Base-by-base conservation (phyloP, 2,329 filamentous ascomycete species). In the Pezizomycotina sp. region DNA sequence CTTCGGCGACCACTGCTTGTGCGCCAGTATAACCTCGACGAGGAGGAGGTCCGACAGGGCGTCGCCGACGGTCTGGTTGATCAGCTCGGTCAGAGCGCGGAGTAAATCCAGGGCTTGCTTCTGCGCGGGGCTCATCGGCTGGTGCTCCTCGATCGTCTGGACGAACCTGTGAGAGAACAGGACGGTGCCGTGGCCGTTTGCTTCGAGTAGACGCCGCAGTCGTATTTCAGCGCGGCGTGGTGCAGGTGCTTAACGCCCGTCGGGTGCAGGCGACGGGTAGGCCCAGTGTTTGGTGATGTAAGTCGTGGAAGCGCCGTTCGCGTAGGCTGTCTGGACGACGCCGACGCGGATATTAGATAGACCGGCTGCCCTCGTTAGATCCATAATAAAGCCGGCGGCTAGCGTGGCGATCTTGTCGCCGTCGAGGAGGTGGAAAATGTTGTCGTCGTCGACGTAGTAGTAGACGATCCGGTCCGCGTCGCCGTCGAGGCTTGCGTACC, bases 231-330 rank as follows among this genome's bases (percentile, higher is more conserved):
- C 24, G 89, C 89, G n/a, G 82, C 89, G 55, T 95, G 89, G 61
- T 98, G 89, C 46, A 98, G 69, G 60, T 93, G 80, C 66, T 98
- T 98, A 45, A 98, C 89, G 48, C 89, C 89, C 1, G 89, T 98
- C 9, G 82, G 1, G 89, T 95, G 66, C 80, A 92, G 41, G 91
- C 75, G 14, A 92, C 81, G 31, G 84, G 84, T 26, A 98, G 72
- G 53, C 79, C 77, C 37, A 95, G 47, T 80, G 77, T 56, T 89
- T 79, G 55, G 81, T 72, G 36, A 98, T 78, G 58, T 92, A 95
- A 52, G 78, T 76, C 21, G 89, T 95, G 55, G 81, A 86, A 15
- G 86, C 78, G 31, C 89, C 89, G 58, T 98, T 98, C 57, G 89
- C 89, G 56, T 98, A 98, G 13, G 89, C 89, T 1, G 89, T 98